phyloP scores from a whole-genome alignment of 306 rosid species.

The Begonia masoniana region DNA sequence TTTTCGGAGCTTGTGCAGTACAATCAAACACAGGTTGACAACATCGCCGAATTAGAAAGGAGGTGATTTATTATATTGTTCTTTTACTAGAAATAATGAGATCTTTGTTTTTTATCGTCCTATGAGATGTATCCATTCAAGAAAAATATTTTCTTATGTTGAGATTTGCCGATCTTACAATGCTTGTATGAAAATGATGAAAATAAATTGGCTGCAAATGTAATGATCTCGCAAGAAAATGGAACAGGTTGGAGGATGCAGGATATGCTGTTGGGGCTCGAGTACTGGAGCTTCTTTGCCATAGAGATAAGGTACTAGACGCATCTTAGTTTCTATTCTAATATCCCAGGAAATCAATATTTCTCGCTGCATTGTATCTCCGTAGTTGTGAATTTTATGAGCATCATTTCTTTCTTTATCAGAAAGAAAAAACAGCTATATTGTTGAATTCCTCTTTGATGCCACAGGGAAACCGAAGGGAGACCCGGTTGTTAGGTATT shows the following conservation, averaged over 20 bases:
- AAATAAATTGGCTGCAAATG: neutral
- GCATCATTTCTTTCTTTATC: neutral
- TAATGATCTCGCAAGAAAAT: constrained; percentile 11
- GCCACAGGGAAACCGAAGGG: constrained; percentile 90
- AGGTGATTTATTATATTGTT: constrained; percentile 30
- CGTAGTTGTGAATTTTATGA: neutral
- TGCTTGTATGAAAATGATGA: neutral
- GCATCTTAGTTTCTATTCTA: neutral
- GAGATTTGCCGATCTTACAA: neutral
- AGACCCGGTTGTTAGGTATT: constrained; percentile 78
- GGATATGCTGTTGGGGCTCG: constrained; percentile 98
- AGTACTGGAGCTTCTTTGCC: constrained; percentile 91
- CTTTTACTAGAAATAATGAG: neutral
- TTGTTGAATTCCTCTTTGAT: constrained; percentile 7
- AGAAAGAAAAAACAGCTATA: neutral
- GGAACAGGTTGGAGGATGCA: constrained; percentile 81
- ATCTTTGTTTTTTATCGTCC: neutral
- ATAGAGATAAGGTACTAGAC: constrained; percentile 74
- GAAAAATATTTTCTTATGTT: neutral
- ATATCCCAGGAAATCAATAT: no score
- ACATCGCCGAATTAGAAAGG: constrained; percentile 88
- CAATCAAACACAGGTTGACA: constrained; percentile 96
- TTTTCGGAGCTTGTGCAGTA: constrained; percentile 98
- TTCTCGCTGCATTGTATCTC: neutral
- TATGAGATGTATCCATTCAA: no score